Evolutionary conservation across 106 monocot species (phyloP).

Genomic region (Dendrobium catenatum): DNA sequence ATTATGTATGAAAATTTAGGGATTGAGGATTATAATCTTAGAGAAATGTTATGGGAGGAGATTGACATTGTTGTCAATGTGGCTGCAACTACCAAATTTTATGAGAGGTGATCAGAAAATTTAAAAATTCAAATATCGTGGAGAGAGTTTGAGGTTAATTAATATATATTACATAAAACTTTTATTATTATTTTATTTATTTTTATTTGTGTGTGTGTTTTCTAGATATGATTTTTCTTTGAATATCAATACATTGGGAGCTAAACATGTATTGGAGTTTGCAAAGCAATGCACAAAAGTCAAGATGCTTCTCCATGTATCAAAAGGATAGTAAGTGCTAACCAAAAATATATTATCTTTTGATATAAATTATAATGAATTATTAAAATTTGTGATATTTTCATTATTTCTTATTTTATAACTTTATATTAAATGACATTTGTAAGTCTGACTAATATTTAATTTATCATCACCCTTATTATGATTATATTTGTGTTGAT

Average conservation of each 20-base stretch:
- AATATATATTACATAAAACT: no score
- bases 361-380: no score
- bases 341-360: not conserved
- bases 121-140: not conserved
- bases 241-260: conserved; percentile 34
- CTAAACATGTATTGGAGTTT: conserved; percentile 34
- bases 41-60: conserved; percentile 26
- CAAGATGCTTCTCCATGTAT: conserved; percentile 47
- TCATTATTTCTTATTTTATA: no score
- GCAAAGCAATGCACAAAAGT: conserved; percentile 29
- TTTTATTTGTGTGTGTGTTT: not conserved
- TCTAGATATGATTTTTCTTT: conserved; percentile 43
- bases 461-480: no score
- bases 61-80: conserved; percentile 53
- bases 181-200: not conserved
- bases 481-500: not conserved
- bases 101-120: conserved; percentile 42
- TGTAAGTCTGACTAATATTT: no score
- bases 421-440: no score
- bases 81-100: conserved; percentile 73
- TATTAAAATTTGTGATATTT: no score
- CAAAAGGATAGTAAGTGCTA: conserved; percentile 14
- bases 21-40: conserved; percentile 25
- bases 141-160: not conserved
- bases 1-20: conserved; percentile 44